A percentile compares a stretch with the other conserved stretches of the same genome.
Conservation (phyloP, 202 grass and related monocot species). For the Panicum virgatum region DNA sequence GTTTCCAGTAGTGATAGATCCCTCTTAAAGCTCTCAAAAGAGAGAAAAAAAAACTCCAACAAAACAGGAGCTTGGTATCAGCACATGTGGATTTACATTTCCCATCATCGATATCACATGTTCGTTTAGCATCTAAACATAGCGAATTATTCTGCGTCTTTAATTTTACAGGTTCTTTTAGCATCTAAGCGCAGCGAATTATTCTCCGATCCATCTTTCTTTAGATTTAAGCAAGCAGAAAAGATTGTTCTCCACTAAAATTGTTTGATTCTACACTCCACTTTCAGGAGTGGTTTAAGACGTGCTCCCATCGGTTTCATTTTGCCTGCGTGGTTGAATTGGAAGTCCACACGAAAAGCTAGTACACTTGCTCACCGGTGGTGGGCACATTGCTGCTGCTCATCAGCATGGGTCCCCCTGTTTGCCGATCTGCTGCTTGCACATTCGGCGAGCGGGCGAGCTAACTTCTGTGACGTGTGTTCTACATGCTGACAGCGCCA, state of each 20-base stretch:
- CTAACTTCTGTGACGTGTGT: neutral
- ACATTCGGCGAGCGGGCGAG: neutral
- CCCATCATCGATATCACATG: neutral
- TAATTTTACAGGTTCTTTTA: neutral
- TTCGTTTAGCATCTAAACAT: neutral
- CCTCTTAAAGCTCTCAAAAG: neutral
- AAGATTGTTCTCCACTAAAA: neutral
- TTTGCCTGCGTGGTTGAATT: neutral
- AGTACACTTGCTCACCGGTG: neutral
- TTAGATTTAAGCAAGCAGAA: neutral
- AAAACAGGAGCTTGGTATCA: neutral
- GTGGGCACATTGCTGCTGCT: neutral
- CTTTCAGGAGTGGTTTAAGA: neutral
- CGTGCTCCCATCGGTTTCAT: neutral
- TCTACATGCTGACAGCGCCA: too few species aligned
- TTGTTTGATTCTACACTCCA: neutral
- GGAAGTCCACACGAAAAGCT: constrained; percentile 2
- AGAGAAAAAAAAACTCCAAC: neutral
- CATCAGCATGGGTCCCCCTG: neutral
- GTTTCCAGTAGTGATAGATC: too few species aligned
- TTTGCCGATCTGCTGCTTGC: neutral
- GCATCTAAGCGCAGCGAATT: neutral
- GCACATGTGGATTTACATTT: neutral
- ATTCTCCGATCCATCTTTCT: neutral
- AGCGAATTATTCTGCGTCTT: neutral